Conservation (phyloP, 2,329 filamentous ascomycete species). For the Aspergillus luchuensis region DNA sequence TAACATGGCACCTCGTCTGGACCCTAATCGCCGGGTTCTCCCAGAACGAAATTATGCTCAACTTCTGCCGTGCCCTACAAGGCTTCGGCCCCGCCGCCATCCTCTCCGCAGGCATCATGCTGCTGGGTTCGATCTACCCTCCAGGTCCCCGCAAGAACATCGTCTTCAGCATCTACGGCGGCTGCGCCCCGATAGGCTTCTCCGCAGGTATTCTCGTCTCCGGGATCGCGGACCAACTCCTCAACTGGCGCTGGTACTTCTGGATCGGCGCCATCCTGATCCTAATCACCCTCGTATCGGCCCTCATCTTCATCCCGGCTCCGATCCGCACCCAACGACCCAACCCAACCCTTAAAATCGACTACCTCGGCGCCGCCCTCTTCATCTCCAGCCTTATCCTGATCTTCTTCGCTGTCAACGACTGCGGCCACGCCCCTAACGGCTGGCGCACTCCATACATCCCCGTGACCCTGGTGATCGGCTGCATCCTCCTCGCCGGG, state of each 20-base stretch:
- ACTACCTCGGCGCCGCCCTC: constrained; percentile 65
- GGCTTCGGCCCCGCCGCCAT: constrained; percentile 74
- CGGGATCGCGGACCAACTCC: constrained; percentile 58
- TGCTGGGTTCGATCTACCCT: constrained; percentile 65
- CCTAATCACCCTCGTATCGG: constrained; percentile 51
- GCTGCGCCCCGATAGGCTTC: constrained; percentile 53
- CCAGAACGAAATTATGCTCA: constrained; percentile 67
- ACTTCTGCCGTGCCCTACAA: constrained; percentile 72
- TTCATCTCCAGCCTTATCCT: constrained; percentile 68
- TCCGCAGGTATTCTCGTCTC: constrained; percentile 65
- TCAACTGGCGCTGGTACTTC: constrained; percentile 68
- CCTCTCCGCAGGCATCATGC: constrained; percentile 67
- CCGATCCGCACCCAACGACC: constrained; percentile 25
- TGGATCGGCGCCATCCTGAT: constrained; percentile 58
- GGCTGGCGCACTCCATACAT: constrained; percentile 77
- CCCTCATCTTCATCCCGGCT: constrained; percentile 39
- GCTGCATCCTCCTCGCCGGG: constrained; percentile 55
- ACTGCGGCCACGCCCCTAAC: constrained; percentile 67
- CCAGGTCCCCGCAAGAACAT: constrained; percentile 70
- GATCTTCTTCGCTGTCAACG: constrained; percentile 74
- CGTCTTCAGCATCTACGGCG: constrained; percentile 62
- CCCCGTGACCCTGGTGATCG: constrained; percentile 64
- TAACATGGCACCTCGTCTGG: constrained; percentile 66
- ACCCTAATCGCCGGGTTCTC: constrained; percentile 71
- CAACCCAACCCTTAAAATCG: constrained; percentile 56